Evolutionary conservation across 495 filamentous ascomycete genomes (phyloP).

Genomic region (Hyaloscypha variabilis): DNA sequence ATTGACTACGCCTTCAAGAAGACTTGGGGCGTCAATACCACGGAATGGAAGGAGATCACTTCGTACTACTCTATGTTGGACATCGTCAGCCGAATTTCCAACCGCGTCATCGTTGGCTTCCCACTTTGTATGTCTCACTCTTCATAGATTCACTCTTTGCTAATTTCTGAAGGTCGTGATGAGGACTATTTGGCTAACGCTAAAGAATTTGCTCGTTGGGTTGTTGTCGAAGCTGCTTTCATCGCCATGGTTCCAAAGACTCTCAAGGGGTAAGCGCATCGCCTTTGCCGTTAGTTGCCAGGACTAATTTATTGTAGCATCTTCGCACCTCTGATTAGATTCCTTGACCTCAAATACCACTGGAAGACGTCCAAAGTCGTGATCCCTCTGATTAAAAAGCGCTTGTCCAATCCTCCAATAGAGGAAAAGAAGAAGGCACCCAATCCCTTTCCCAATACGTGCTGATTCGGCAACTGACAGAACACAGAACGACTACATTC

Average conservation of each 20-base stretch:
- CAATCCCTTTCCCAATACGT: background rate
- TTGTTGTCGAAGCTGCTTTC: conserved; percentile 36
- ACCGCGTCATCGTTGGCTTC: conserved; percentile 47
- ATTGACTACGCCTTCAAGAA: conserved; percentile 36
- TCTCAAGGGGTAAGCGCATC: conserved; percentile 39
- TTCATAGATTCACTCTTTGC: background rate
- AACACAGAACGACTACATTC: conserved; percentile 39
- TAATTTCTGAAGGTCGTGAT: conserved; percentile 34
- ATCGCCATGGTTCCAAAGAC: conserved; percentile 41
- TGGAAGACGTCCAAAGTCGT: conserved; percentile 32
- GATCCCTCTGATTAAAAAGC: conserved; percentile 36
- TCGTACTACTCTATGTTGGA: conserved; percentile 43
- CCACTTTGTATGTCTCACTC: conserved; percentile 38
- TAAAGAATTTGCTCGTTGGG: conserved; percentile 43
- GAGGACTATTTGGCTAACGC: conserved; percentile 42
- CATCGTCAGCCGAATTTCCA: conserved; percentile 44
- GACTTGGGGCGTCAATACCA: conserved; percentile 37
- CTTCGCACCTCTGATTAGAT: conserved; percentile 36
- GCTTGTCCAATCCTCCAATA: conserved; percentile 19
- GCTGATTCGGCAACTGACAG: background rate
- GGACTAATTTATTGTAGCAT: conserved; percentile 30
- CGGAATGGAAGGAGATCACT: conserved; percentile 38
- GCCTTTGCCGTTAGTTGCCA: conserved; percentile 37
- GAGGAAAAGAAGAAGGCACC: conserved; percentile 5
- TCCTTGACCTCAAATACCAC: conserved; percentile 37